These are phyloP conservation scores for Aspergillus novoparasiticus DNA, from an alignment of 2,329 filamentous ascomycete species.

Conservation along the genomic window DNA sequence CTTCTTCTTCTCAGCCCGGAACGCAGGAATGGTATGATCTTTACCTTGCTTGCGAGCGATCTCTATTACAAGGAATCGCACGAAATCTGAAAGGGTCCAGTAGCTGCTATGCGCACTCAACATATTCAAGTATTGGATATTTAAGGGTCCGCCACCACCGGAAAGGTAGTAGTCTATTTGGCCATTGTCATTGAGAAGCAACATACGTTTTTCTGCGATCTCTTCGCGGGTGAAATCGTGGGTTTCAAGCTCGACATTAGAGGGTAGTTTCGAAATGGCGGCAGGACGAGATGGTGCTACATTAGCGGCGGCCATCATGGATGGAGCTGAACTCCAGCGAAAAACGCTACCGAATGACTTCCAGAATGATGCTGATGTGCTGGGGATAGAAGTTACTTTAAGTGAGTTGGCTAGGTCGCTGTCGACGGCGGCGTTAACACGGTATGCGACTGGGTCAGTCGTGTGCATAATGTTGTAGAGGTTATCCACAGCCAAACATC, in stretches of 20 bases:
- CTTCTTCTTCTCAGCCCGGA: constrained; percentile 58
- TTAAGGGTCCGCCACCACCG: constrained; percentile 81
- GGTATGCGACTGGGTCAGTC: constrained; percentile 82
- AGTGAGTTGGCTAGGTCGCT: constrained; percentile 74
- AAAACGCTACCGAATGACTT: constrained; percentile 66
- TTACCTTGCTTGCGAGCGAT: constrained; percentile 75
- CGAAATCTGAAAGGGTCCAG: constrained; percentile 84
- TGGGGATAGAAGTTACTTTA: constrained; percentile 77
- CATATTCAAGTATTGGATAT: constrained; percentile 98
- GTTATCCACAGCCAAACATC: constrained; percentile 91
- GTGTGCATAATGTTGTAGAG: constrained; percentile 89
- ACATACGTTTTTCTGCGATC: constrained; percentile 84
- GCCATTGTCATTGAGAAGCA: constrained; percentile 90
- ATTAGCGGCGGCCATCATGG: constrained; percentile 65
- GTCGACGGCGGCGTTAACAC: constrained; percentile 89
- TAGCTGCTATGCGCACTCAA: constrained; percentile 92
- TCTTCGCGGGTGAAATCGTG: constrained; percentile 94
- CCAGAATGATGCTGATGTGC: constrained; percentile 66
- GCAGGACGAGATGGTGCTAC: constrained; percentile 59
- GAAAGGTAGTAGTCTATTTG: constrained; percentile 90
- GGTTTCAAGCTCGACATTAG: constrained; percentile 87
- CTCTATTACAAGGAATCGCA: constrained; percentile 87
- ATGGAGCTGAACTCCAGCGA: constrained; percentile 54
- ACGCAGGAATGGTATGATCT: constrained; percentile 55
- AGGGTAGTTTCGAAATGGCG: constrained; percentile 60